Conservation (phyloP, 164 flowering plant species). For the Saururus chinensis region DNA sequence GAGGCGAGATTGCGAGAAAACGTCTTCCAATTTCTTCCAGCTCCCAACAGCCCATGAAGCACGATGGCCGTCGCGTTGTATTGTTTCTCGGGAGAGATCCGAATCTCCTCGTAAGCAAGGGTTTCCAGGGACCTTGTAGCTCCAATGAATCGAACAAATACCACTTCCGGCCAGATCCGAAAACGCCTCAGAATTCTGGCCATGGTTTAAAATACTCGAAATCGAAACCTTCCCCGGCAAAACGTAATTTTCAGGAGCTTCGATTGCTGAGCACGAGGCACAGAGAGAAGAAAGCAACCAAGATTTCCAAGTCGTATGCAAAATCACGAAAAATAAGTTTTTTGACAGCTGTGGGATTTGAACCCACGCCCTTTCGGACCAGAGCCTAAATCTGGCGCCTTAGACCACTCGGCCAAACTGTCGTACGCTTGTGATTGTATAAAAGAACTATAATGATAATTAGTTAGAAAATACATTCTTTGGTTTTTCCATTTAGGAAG, state of each 20-base stretch:
- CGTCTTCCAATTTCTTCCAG: slow-evolving; percentile 83
- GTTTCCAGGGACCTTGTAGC: slow-evolving; percentile 37
- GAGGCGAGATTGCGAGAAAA: slow-evolving; percentile 69
- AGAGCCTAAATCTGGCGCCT: slow-evolving; percentile 99
- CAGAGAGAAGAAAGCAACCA: too few relatives aligned
- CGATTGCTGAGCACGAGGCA: too few relatives aligned
- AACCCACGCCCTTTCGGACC: slow-evolving; percentile 80
- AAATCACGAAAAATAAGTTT: too few relatives aligned
- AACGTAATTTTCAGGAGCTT: too few relatives aligned
- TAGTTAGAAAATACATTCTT: too few relatives aligned
- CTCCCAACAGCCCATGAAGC: slow-evolving; percentile 84
- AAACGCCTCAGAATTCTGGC: not conserved
- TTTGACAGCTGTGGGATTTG: not conserved
- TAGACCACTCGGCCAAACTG: slow-evolving; percentile 49
- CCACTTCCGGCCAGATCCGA: not conserved
- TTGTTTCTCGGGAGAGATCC: slow-evolving; percentile 17
- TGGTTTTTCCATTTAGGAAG: too few relatives aligned
- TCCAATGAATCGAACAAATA: not conserved
- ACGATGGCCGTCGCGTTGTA: slow-evolving; percentile 51
- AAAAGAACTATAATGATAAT: too few relatives aligned
- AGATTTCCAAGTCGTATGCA: too few relatives aligned
- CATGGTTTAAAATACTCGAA: not conserved
- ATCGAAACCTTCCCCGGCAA: too few relatives aligned
- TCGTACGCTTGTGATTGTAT: too few relatives aligned
- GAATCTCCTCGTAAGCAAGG: slow-evolving; percentile 76